These are phyloP conservation scores for Fusarium lyarnte DNA, from an alignment of 2,329 filamentous ascomycete genomes.

Conservation along the genomic window DNA sequence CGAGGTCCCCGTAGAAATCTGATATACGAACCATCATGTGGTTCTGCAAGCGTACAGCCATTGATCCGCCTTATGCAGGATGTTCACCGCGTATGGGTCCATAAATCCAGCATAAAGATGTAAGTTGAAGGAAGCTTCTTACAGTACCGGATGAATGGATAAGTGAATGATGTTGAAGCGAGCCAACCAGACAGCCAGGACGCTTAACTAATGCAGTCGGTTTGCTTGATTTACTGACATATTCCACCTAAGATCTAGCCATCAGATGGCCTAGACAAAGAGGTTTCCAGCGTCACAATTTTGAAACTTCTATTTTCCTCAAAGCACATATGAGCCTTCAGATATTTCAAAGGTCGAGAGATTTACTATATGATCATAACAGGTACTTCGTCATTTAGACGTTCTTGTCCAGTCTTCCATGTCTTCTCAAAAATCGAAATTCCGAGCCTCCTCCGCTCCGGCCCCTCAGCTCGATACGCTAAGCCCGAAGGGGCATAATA, in stretches of 20 bases:
- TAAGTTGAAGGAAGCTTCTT: neutral
- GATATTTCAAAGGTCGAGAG: neutral
- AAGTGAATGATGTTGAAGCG: constrained; percentile 6
- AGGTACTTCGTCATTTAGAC: neutral
- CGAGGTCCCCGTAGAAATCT: neutral
- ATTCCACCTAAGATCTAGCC: constrained; percentile 5
- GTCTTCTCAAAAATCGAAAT: constrained; percentile 26
- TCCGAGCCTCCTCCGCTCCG: constrained; percentile 40
- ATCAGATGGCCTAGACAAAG: neutral
- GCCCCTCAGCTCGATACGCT: constrained; percentile 29
- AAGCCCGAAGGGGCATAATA: constrained; percentile 9
- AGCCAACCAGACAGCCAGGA: constrained; percentile 23
- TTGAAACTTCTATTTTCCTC: neutral
- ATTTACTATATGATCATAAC: neutral
- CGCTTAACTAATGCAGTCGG: neutral
- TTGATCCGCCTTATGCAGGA: neutral
- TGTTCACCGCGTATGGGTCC: neutral
- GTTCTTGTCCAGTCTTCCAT: constrained; percentile 25
- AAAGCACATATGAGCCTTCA: neutral
- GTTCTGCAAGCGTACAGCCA: neutral
- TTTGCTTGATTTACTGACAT: neutral
- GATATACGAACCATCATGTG: neutral
- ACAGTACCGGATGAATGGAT: constrained; percentile 32
- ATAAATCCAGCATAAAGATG: neutral
- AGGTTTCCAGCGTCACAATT: neutral